Conservation (phyloP, 805 yeast genomes). For the Huiozyma sinensis region DNA sequence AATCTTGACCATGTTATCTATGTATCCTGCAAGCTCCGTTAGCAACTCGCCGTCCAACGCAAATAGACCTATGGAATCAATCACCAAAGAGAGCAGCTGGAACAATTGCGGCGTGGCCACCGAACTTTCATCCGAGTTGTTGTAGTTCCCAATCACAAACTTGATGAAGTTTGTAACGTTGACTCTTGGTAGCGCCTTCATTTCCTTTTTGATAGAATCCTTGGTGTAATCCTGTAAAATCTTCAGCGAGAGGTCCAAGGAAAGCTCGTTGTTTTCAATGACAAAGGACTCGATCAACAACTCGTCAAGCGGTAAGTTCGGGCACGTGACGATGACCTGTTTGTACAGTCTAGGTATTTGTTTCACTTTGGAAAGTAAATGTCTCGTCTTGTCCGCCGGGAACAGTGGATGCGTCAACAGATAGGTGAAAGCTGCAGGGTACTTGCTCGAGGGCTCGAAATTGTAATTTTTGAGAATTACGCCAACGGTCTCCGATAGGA, state of each 20-base stretch:
- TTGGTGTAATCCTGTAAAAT: slow-evolving; percentile 54
- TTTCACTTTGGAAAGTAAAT: slow-evolving; percentile 43
- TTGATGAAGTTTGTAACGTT: slow-evolving; percentile 26
- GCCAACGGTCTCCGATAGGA: slow-evolving; percentile 37
- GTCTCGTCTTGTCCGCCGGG: slow-evolving; percentile 48
- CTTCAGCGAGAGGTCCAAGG: slow-evolving; percentile 57
- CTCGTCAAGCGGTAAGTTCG: slow-evolving; percentile 54
- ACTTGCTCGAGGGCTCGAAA: slow-evolving; percentile 7
- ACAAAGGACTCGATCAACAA: slow-evolving; percentile 49
- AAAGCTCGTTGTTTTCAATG: slow-evolving; percentile 50
- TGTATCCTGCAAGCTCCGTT: slow-evolving; percentile 15
- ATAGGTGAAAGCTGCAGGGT: slow-evolving; percentile 58
- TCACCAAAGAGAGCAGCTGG: slow-evolving; percentile 22
- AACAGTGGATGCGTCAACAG: slow-evolving; percentile 80
- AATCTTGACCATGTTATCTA: slow-evolving; percentile 18
- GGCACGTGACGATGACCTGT: slow-evolving; percentile 75
- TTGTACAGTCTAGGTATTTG: slow-evolving; percentile 55
- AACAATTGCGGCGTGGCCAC: slow-evolving; percentile 18
- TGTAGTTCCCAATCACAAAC: slow-evolving; percentile 16
- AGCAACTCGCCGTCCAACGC: slow-evolving; percentile 21
- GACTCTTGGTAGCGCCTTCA: slow-evolving; percentile 25
- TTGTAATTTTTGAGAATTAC: slow-evolving; percentile 30
- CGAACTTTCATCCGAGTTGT: slow-evolving; percentile 11
- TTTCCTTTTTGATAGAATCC: slow-evolving; percentile 43
- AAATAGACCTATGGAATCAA: slow-evolving; percentile 28